Conservation (phyloP, 805 yeast genomes). For the Pichia membranifaciens region DNA sequence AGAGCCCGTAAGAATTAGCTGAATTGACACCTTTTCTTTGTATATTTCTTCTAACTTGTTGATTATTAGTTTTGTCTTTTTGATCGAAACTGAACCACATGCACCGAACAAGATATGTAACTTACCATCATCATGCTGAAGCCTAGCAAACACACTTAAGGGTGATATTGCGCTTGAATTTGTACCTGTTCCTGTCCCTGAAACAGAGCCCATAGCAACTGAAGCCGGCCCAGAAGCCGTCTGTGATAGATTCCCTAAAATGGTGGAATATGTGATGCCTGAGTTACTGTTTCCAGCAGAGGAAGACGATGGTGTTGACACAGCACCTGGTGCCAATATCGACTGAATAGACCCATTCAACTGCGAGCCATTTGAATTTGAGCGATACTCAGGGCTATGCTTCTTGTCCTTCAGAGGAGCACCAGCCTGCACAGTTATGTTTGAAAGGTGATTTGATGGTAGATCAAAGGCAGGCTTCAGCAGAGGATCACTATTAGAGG, state of each 20-base stretch:
- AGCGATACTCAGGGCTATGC: background rate
- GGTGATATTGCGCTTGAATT: slow-evolving; percentile 9
- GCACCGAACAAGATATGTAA: slow-evolving; percentile 52
- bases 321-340: background rate
- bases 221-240: background rate
- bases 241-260: background rate
- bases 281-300: background rate
- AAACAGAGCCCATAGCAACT: background rate
- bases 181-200: background rate
- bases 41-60: slow-evolving; percentile 47
- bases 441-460: background rate
- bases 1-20: slow-evolving; percentile 48
- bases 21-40: slow-evolving; percentile 46
- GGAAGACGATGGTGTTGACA: slow-evolving; percentile 3
- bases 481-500: slow-evolving; percentile 3
- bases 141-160: slow-evolving; percentile 30
- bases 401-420: background rate
- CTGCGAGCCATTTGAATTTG: slow-evolving; percentile 5
- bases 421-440: background rate
- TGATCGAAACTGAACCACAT: slow-evolving; percentile 50
- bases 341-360: background rate
- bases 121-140: slow-evolving; percentile 50
- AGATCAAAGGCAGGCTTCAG: slow-evolving; percentile 6
- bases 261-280: background rate
- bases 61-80: slow-evolving; percentile 48